Conservation (phyloP, 371 early-diverging fungal genomes). For the Haplosporangium sp. region DNA sequence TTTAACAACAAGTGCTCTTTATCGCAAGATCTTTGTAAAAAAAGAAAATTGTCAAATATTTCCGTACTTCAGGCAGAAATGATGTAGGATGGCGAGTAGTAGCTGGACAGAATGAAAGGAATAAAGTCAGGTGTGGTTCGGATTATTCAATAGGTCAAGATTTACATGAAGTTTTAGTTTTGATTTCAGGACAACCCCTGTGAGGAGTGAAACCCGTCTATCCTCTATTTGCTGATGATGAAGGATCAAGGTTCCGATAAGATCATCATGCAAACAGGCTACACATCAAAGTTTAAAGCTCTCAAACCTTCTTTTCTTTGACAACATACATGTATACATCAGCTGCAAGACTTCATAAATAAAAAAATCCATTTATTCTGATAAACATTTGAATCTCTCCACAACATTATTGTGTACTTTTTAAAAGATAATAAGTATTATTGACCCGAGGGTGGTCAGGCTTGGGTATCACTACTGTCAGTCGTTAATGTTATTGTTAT, state of each 20-base stretch:
- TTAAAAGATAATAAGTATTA: too few relatives aligned
- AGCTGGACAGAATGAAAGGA: too few relatives aligned
- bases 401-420: too few relatives aligned
- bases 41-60: background rate
- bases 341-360: background rate
- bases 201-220: background rate
- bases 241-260: conserved; percentile 52
- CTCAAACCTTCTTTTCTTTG: conserved; percentile 12
- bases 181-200: background rate
- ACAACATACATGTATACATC: background rate
- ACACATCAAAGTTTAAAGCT: conserved; percentile 20
- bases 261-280: conserved; percentile 25
- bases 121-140: background rate
- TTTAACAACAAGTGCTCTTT: background rate
- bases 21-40: background rate
- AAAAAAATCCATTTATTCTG: too few relatives aligned
- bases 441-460: too few relatives aligned
- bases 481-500: too few relatives aligned
- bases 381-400: too few relatives aligned
- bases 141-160: background rate
- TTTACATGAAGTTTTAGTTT: background rate
- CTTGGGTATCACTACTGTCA: too few relatives aligned
- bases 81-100: background rate
- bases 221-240: background rate
- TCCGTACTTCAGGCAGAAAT: background rate